Evolutionary conservation across 192 early-diverging fungal genomes (phyloP).

Genomic region (Nowakowskiella sp.): DNA sequence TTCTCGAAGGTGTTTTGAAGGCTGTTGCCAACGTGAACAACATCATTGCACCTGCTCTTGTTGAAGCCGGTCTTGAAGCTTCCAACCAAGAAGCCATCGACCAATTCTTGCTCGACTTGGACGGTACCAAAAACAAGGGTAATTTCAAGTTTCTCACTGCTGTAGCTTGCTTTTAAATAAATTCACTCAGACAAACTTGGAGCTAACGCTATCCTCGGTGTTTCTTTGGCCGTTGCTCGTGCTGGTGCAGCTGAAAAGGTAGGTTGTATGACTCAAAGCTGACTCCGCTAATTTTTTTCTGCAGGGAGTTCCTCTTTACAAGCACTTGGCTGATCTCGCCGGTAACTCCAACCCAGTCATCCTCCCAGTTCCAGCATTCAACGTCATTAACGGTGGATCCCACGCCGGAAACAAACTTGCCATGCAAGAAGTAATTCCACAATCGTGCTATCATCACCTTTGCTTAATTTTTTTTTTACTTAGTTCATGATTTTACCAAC

Average conservation of each 20-base stretch:
- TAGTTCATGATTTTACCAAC: constrained; percentile 99
- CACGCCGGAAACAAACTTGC: constrained; percentile 99
- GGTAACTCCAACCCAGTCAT: constrained; percentile 76
- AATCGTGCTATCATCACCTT: too few species aligned
- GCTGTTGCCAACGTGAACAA: constrained; percentile 90
- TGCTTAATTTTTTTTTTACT: too few species aligned
- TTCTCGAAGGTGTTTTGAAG: constrained; percentile 66
- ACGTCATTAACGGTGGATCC: constrained; percentile 98
- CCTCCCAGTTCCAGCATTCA: constrained; percentile 94
- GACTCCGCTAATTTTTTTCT: background rate
- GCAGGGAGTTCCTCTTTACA: constrained; percentile 82
- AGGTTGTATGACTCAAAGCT: background rate
- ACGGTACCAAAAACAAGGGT: constrained; percentile 91
- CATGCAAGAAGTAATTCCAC: too few species aligned
- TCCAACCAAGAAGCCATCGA: constrained; percentile 84
- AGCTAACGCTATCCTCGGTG: constrained; percentile 97
- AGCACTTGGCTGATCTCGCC: constrained; percentile 87
- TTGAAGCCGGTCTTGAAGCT: constrained; percentile 69
- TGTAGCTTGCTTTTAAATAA: background rate
- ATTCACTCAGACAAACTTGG: constrained; percentile 64
- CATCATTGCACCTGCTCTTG: constrained; percentile 73
- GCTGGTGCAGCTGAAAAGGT: constrained; percentile 87
- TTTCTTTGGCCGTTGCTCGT: constrained; percentile 91
- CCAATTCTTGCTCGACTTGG: constrained; percentile 82
- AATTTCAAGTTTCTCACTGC: constrained; percentile 1